Conservation (phyloP, 192 early-diverging fungal genomes). For the Coemansia sp. region DNA sequence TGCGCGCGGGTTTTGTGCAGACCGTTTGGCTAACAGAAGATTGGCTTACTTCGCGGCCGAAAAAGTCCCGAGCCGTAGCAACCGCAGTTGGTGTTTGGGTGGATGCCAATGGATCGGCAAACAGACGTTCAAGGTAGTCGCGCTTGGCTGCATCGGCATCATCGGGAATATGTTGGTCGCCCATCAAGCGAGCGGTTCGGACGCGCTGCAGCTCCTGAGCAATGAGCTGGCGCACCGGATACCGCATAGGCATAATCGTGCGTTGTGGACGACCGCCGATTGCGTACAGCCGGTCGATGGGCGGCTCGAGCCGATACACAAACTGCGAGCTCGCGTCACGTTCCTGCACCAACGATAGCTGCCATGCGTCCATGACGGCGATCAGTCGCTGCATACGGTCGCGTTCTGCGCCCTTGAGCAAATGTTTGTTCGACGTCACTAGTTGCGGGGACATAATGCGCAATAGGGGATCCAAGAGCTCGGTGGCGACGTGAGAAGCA, state of each 20-base stretch:
- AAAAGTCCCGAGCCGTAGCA: slow-evolving; percentile 63
- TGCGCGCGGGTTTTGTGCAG: slow-evolving; percentile 1
- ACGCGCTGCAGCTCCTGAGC: slow-evolving; percentile 66
- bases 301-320: slow-evolving; percentile 74
- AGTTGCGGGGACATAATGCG: slow-evolving; percentile 79
- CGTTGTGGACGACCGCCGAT: slow-evolving; percentile 14
- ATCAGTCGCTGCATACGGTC: slow-evolving; percentile 24
- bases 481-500: slow-evolving; percentile 41
- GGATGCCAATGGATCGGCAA: slow-evolving; percentile 26
- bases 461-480: slow-evolving; percentile 67
- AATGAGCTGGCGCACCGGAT: slow-evolving; percentile 80
- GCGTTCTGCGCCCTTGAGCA: slow-evolving; percentile 38
- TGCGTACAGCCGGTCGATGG: slow-evolving; percentile 46
- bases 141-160: slow-evolving; percentile 25
- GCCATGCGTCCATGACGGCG: slow-evolving; percentile 32
- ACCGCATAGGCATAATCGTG: slow-evolving; percentile 58
- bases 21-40: not conserved
- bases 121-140: slow-evolving; percentile 27
- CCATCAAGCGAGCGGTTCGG: not conserved
- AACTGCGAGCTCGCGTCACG: slow-evolving; percentile 28
- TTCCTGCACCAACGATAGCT: slow-evolving; percentile 36
- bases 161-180: not conserved
- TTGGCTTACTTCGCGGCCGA: slow-evolving; percentile 59
- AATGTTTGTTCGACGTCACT: slow-evolving; percentile 59
- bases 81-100: not conserved